A percentile compares a stretch with the other conserved stretches of the same genome.
phyloP scores from a whole-genome alignment of 345 rosid species.

The Eucalyptus cladocalyx region DNA sequence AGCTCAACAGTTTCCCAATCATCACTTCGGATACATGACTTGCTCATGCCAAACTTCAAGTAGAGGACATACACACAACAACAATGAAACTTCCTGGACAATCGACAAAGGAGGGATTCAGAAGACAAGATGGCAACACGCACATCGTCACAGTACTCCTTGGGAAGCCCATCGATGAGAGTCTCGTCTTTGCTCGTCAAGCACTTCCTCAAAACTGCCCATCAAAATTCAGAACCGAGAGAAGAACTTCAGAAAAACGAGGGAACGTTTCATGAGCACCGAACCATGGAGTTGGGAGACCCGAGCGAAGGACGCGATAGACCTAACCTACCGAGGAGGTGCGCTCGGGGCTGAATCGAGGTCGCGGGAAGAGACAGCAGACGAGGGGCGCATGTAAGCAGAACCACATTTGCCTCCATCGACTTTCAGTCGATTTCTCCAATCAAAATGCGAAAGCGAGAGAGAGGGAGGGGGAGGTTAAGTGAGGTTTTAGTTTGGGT shows the following conservation, averaged over 20 bases:
- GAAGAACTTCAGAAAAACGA: not conserved
- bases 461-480: accelerated
- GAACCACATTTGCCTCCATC: not conserved
- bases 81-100: accelerated
- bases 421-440: not conserved
- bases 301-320: not conserved
- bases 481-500: not conserved
- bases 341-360: not conserved
- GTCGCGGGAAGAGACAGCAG: not conserved
- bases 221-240: no score
- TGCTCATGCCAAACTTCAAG: no score
- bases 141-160: no score
- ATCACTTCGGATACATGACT: accelerated
- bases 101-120: no score
- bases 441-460: not conserved
- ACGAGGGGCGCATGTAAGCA: not conserved
- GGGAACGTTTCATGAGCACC: not conserved
- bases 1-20: no score
- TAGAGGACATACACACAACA: no score
- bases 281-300: not conserved
- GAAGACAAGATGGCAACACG: no score
- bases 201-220: no score
- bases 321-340: not conserved
- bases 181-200: no score
- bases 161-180: no score